Conservation (phyloP, 768 basidiomycete species). For the Tulasnella sp. region DNA sequence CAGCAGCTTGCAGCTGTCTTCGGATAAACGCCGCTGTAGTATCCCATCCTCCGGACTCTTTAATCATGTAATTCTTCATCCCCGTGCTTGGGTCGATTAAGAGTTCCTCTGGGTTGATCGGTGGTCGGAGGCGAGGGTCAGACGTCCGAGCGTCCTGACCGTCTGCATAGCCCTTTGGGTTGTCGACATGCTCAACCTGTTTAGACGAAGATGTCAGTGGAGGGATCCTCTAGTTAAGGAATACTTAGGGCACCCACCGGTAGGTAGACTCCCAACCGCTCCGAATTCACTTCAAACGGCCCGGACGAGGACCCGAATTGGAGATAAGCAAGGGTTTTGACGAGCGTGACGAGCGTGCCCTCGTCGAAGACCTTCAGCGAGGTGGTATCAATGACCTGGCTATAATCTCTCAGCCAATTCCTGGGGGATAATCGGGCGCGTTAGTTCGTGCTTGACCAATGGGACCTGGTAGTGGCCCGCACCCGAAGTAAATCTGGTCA, state of each 20-base stretch:
- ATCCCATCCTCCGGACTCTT: conserved; percentile 79
- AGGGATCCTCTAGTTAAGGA: not conserved
- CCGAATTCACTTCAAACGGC: conserved; percentile 23
- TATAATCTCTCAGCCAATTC: conserved; percentile 35
- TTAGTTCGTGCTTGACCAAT: not conserved
- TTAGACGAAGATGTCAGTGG: not conserved
- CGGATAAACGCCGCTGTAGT: conserved; percentile 80
- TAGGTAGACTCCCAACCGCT: conserved; percentile 27
- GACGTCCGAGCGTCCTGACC: conserved; percentile 80
- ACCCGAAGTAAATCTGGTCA: conserved; percentile 31
- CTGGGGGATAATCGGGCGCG: not conserved
- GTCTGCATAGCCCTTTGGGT: conserved; percentile 84
- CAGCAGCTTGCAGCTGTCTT: conserved; percentile 70
- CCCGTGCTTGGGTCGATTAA: conserved; percentile 85
- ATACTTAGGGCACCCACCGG: conserved; percentile 1
- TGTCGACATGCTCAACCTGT: conserved; percentile 78
- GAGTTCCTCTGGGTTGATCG: conserved; percentile 81
- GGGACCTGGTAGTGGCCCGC: not conserved
- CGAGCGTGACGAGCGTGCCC: not conserved
- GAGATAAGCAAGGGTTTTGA: not conserved
- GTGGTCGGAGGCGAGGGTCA: conserved; percentile 74
- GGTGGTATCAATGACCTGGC: conserved; percentile 28
- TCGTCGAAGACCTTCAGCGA: conserved; percentile 14
- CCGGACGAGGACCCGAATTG: conserved; percentile 3
- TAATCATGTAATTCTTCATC: conserved; percentile 96